These are phyloP conservation scores for Talaromyces sp. DNA, from an alignment of 2,329 filamentous ascomycete species.

Conservation along the genomic window DNA sequence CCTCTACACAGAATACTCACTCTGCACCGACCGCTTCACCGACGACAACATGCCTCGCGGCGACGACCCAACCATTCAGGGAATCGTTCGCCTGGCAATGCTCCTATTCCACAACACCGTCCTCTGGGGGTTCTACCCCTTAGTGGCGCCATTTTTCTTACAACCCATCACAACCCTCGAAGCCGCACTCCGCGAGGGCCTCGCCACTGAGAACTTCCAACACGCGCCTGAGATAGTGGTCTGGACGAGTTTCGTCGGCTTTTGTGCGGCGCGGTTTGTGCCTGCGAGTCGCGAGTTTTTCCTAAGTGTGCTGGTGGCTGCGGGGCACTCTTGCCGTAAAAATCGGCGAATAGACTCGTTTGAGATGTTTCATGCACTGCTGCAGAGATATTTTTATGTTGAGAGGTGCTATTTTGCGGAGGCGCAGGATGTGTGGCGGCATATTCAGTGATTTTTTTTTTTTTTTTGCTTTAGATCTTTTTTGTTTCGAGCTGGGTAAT, in stretches of 20 bases:
- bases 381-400: conserved; percentile 31
- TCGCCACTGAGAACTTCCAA: conserved; percentile 26
- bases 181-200: conserved; percentile 26
- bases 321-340: no score
- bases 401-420: conserved; percentile 28
- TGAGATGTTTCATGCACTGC: conserved; percentile 27
- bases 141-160: conserved; percentile 28
- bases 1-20: conserved; percentile 32
- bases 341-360: conserved; percentile 19
- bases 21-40: conserved; percentile 33
- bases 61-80: conserved; percentile 34
- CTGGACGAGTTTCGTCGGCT: conserved; percentile 33
- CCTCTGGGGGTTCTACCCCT: conserved; percentile 36
- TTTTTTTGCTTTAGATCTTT: neutral
- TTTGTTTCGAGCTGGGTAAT: neutral
- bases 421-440: conserved; percentile 28
- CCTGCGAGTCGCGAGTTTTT: conserved; percentile 21
- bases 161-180: conserved; percentile 30
- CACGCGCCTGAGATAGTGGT: conserved; percentile 29
- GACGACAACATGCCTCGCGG: conserved; percentile 21
- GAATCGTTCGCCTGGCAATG: conserved; percentile 32
- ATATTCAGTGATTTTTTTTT: conserved; percentile 16
- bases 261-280: conserved; percentile 19
- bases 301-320: conserved; percentile 20
- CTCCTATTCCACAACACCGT: conserved; percentile 35